Base-by-base conservation (phyloP, 2,329 filamentous ascomycete genomes). In the Ampelomyces quisqualis region DNA sequence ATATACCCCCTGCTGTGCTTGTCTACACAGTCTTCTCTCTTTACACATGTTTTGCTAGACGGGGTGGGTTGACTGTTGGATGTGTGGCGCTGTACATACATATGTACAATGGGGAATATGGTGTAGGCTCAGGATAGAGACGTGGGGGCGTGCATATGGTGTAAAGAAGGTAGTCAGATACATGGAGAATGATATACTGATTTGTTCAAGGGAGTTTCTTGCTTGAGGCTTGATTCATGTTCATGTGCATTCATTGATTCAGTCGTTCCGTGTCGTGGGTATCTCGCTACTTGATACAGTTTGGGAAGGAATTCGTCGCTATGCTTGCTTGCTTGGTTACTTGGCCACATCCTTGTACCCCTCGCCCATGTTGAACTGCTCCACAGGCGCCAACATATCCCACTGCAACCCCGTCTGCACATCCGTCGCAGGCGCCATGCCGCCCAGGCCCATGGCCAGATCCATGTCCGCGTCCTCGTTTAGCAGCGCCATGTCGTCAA, bases 331-430 rank as follows among this genome's bases (percentile, higher is more conserved):
- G 4, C 5, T 11, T 17, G 8, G 5, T 6, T 6, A 23, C 21
- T n/a, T 5, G 14, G 10, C 27, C 14, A 7, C 14, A 15, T 19
- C 7, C 17, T 10, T 15, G 17, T 19, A 13, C 7, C 29, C 18
- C 17, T 4, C 26, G 14, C 48, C 42, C 18, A 43, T 45, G 22
- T 60, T 61, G 33, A 48, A 64, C 23, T 60, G 51, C 47, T 58
- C 55, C 5, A 64, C 49, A 11, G 58, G 51, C 11, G 40, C 50
- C 33, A 64, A 43, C 41, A 58, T 46, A n/a, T 58, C 59, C 54
- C 49, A 55, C 14, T 51, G 42, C 22, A 58, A 18, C 0, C 49
- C 58, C 8, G 51, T 47, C 6, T 51, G 54, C 2, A 45, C 53
- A 43, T 62, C 50, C 8, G 51, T 34, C 4, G 55, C 47, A 11